Evolutionary conservation across 257 asterid species (phyloP).

Genomic region (Solanum neorickii): DNA sequence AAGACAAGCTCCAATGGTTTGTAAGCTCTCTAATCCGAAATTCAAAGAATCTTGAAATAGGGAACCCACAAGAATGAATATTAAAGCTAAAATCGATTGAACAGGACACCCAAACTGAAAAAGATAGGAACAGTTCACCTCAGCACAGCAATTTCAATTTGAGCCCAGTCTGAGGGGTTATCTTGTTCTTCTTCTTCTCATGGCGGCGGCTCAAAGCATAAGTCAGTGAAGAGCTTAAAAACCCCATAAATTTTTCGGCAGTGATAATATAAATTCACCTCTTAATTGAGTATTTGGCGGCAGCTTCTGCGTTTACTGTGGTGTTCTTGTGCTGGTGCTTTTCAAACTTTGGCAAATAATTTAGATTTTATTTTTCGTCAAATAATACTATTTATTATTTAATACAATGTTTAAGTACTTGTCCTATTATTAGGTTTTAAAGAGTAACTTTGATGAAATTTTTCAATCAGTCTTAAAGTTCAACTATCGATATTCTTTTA

Average conservation of each 20-base stretch:
- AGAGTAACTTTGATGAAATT: no score
- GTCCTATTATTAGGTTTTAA: no score
- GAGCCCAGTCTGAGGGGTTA: not conserved
- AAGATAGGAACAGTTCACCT: not conserved
- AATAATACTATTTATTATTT: no score
- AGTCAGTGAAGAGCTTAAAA: not conserved
- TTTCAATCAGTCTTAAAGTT: no score
- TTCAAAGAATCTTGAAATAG: not conserved
- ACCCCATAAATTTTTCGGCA: not conserved
- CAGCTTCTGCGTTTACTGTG: not conserved
- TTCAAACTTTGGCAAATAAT: not conserved
- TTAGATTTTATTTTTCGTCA: not conserved
- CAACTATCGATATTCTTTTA: no score
- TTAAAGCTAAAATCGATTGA: not conserved
- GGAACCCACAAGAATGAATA: not conserved
- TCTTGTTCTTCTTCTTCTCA: not conserved
- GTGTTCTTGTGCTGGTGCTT: not conserved
- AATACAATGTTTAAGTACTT: not conserved
- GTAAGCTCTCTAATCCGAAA: not conserved
- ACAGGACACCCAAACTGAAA: not conserved
- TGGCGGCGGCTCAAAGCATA: not conserved
- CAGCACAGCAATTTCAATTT: not conserved
- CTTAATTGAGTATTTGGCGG: not conserved
- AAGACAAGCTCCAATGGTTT: not conserved
- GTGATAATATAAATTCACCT: not conserved